phyloP scores from a whole-genome alignment of 2,329 filamentous ascomycete genomes.

The Penicillium sp. region DNA sequence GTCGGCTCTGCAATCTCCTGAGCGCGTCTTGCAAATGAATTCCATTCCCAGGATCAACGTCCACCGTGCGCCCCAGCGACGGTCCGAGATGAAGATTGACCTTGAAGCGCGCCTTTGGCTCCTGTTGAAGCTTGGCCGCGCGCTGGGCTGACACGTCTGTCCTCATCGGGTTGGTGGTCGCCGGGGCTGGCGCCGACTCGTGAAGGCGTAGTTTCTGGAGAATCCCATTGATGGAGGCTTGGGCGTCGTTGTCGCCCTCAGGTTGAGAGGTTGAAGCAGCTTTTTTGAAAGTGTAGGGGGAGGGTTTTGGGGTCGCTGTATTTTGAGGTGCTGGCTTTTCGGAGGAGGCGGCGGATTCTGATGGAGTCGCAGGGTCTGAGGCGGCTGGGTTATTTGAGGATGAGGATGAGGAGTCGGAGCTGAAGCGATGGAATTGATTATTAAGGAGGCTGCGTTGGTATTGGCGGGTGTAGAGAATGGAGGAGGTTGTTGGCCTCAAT shows the following conservation, averaged over 20 bases:
- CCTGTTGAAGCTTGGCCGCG: slow-evolving; percentile 16
- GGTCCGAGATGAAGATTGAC: slow-evolving; percentile 43
- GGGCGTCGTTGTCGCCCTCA: neutral
- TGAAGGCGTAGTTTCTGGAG: neutral
- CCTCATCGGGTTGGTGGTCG: neutral
- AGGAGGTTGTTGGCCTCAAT: slow-evolving; percentile 35
- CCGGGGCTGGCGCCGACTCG: no score
- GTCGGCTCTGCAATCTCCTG: slow-evolving; percentile 32
- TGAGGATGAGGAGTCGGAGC: slow-evolving; percentile 29
- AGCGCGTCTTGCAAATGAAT: slow-evolving; percentile 36
- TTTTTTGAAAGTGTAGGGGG: neutral
- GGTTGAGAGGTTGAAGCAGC: slow-evolving; percentile 28
- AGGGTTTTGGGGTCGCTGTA: neutral
- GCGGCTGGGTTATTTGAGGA: slow-evolving; percentile 11
- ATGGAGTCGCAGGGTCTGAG: slow-evolving; percentile 15
- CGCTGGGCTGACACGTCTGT: neutral
- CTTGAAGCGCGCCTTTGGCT: slow-evolving; percentile 20
- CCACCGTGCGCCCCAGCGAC: slow-evolving; percentile 41
- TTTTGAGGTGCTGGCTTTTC: neutral
- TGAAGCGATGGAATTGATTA: slow-evolving; percentile 22
- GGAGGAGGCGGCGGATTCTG: slow-evolving; percentile 1
- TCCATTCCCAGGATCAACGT: slow-evolving; percentile 41
- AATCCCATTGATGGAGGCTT: neutral
- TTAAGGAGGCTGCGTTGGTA: slow-evolving; percentile 14
- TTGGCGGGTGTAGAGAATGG: slow-evolving; percentile 28